Conservation (phyloP, 139 green algal species). For the Chlorella sorokiniana region DNA sequence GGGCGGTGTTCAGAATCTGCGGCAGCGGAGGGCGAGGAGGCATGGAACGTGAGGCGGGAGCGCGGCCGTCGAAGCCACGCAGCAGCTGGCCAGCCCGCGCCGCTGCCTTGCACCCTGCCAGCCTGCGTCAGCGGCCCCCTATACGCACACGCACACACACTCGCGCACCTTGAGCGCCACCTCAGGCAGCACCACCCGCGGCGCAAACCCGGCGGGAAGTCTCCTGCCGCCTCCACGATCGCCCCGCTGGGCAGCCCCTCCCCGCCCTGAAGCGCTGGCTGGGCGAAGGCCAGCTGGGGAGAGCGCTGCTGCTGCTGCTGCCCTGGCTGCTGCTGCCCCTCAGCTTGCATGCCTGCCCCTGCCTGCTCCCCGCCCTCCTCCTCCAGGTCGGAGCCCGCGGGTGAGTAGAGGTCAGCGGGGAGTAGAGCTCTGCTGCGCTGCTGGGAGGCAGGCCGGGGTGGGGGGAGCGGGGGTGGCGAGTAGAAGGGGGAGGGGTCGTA, state of each 20-base stretch:
- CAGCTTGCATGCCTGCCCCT: not conserved
- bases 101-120: not conserved
- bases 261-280: not conserved
- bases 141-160: too few species aligned
- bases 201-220: constrained; percentile 15
- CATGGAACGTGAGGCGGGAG: not conserved
- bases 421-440: not conserved
- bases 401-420: constrained; percentile 17
- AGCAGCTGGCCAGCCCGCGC: not conserved
- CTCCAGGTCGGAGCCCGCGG: not conserved
- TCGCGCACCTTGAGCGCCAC: not conserved
- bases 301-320: not conserved
- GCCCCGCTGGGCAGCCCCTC: not conserved
- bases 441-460: not conserved
- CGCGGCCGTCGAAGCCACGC: too few species aligned
- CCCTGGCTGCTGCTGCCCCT: not conserved
- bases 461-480: not conserved
- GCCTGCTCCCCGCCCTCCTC: not conserved
- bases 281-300: not conserved
- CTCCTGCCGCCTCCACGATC: constrained; percentile 5
- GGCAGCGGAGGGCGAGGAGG: not conserved
- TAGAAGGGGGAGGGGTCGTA: too few species aligned
- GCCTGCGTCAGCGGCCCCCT: not conserved
- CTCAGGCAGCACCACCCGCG: constrained; percentile 5
- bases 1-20: not conserved